Conservation (phyloP, 179 eudicot genomes). For the Vitellaria paradoxa region DNA sequence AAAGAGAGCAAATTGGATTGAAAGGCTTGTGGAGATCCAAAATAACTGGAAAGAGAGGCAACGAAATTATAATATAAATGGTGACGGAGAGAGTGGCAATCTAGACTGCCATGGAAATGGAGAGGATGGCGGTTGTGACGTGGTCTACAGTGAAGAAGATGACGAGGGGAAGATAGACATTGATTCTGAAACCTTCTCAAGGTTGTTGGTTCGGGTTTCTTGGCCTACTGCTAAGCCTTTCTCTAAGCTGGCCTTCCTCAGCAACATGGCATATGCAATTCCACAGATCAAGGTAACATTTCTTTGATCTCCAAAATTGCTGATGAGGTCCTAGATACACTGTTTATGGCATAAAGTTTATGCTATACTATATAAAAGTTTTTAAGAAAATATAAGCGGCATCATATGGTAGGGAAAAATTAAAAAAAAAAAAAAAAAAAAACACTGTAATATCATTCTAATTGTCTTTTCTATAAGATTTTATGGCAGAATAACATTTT, state of each 20-base stretch:
- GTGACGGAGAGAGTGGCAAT: slow-evolving; percentile 4
- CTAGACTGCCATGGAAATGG: slow-evolving; percentile 20
- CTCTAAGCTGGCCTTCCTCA: slow-evolving; percentile 62
- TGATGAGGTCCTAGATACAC: no score
- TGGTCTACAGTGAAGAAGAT: slow-evolving; percentile 37
- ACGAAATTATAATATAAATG: slow-evolving; percentile 10
- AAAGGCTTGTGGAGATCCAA: slow-evolving; percentile 56
- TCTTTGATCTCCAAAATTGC: no score
- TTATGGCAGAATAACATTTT: no score
- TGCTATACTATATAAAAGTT: no score
- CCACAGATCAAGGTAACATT: slow-evolving; percentile 54
- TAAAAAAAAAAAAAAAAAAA: no score
- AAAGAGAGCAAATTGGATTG: slow-evolving; percentile 57
- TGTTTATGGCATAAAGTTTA: no score
- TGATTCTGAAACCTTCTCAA: slow-evolving; percentile 44
- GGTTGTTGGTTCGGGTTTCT: slow-evolving; percentile 47
- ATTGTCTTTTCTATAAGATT: no score
- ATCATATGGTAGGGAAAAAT: no score
- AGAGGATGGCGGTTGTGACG: slow-evolving; percentile 44
- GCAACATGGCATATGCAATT: slow-evolving; percentile 76
- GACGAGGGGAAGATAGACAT: slow-evolving; percentile 8
- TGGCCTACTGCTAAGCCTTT: slow-evolving; percentile 64
- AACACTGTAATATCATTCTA: no score
- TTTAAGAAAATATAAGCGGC: no score
- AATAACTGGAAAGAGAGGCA: slow-evolving; percentile 46